phyloP scores from a whole-genome alignment of 2,329 filamentous ascomycete genomes.

The Arthrobotrys sinensis region DNA sequence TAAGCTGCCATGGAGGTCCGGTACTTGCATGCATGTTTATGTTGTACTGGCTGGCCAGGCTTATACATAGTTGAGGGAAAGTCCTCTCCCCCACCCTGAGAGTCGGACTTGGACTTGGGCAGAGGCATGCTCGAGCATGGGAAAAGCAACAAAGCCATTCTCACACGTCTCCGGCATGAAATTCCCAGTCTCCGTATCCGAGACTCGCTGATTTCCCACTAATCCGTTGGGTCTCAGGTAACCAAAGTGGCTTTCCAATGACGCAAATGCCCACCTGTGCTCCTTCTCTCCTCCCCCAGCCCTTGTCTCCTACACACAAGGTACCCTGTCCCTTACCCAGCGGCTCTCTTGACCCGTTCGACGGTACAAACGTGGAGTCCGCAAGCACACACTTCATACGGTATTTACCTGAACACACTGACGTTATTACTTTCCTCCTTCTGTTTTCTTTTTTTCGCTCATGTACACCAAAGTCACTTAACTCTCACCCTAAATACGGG shows the following conservation, averaged over 20 bases:
- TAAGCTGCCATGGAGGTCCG: slow-evolving; percentile 14
- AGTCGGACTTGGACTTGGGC: slow-evolving; percentile 5
- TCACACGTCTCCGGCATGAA: slow-evolving; percentile 59
- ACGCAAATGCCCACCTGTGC: slow-evolving; percentile 60
- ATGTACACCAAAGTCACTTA: slow-evolving; percentile 35
- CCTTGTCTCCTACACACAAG: slow-evolving; percentile 14
- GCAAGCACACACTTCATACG: slow-evolving; percentile 60
- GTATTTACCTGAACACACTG: slow-evolving; percentile 54
- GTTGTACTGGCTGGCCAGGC: slow-evolving; percentile 6
- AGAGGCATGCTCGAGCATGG: slow-evolving; percentile 40
- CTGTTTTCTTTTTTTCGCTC: slow-evolving; percentile 31
- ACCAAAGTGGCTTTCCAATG: slow-evolving; percentile 53
- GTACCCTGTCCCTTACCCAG: slow-evolving; percentile 57
- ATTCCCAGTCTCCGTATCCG: slow-evolving; percentile 61
- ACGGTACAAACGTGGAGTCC: slow-evolving; percentile 60
- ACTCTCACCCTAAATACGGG: slow-evolving; percentile 56
- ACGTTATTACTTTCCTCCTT: slow-evolving; percentile 53
- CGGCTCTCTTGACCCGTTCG: slow-evolving; percentile 60
- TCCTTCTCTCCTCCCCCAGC: slow-evolving; percentile 15
- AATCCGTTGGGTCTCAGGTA: slow-evolving; percentile 40
- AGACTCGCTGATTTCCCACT: slow-evolving; percentile 59
- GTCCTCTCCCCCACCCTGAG: slow-evolving; percentile 50
- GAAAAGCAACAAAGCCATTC: slow-evolving; percentile 61
- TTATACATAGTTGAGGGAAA: not conserved
- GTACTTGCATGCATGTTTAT: slow-evolving; percentile 28